Evolutionary conservation across 345 rosid species (phyloP).

Genomic region (Ailanthus altissimus): DNA sequence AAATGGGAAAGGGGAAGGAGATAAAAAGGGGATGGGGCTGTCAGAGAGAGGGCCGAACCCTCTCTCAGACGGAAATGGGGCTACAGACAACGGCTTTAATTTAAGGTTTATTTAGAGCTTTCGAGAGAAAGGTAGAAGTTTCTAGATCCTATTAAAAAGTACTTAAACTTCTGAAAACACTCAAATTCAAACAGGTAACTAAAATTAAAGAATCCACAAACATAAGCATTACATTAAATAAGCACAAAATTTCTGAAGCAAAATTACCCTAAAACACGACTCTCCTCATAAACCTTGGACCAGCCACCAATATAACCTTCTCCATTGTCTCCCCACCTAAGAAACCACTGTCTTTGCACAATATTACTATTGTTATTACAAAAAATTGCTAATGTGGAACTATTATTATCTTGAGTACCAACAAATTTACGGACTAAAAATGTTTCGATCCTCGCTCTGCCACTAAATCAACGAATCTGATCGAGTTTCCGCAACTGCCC

Average conservation of each 20-base stretch:
- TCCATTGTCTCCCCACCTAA: conserved; percentile 93
- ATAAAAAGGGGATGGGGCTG: no score
- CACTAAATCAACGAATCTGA: conserved; percentile 42
- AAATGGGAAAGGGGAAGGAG: no score
- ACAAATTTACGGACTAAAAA: conserved; percentile 24
- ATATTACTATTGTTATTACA: conserved; percentile 15
- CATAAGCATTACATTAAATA: background rate
- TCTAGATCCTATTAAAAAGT: no score
- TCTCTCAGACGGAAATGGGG: no score
- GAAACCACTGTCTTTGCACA: conserved; percentile 64
- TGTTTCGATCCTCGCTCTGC: conserved; percentile 40
- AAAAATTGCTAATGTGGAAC: conserved; percentile 20
- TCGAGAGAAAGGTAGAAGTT: no score
- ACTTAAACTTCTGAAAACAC: no score
- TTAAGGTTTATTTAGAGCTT: no score
- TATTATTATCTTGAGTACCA: conserved; percentile 22
- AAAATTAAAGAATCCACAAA: background rate
- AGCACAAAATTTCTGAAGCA: background rate
- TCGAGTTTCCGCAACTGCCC: conserved; percentile 23
- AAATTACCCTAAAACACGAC: conserved; percentile 81
- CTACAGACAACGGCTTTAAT: no score
- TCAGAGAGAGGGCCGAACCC: no score
- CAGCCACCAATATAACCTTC: conserved; percentile 75
- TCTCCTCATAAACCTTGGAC: conserved; percentile 85
- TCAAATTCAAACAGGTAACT: background rate